Evolutionary conservation across 192 early-diverging fungal genomes (phyloP).

Genomic region (Linderina pennispora): DNA sequence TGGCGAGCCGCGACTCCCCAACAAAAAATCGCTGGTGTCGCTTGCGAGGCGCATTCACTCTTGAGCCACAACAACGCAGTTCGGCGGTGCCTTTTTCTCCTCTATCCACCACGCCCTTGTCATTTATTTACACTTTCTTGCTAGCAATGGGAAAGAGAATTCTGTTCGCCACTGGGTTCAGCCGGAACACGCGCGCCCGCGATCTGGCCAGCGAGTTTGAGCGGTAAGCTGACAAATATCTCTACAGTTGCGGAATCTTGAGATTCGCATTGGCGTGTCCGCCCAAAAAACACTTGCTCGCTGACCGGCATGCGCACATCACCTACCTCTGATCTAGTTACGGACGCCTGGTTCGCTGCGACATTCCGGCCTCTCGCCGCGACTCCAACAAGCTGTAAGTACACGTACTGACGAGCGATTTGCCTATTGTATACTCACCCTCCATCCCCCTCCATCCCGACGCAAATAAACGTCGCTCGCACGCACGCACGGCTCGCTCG

Average conservation of each 20-base stretch:
- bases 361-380: conserved; percentile 71
- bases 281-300: no score
- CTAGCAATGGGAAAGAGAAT: conserved; percentile 51
- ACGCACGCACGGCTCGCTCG: no score
- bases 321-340: no score
- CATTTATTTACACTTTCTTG: not conserved
- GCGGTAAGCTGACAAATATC: conserved; percentile 52
- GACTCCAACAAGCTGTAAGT: conserved; percentile 65
- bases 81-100: no score
- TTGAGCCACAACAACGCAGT: no score
- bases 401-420: not conserved
- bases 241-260: no score
- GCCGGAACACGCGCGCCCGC: conserved; percentile 70
- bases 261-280: no score
- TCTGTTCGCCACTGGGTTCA: conserved; percentile 80
- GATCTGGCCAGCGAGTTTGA: conserved; percentile 96
- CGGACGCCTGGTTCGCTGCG: conserved; percentile 79
- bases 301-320: no score
- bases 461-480: no score
- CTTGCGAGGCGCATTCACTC: no score
- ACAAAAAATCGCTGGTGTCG: no score
- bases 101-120: not conserved
- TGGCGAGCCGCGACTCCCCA: no score
- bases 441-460: not conserved
- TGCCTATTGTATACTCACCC: not conserved